Percentiles rank a stretch among this genome's conserved stretches.
phyloP scores from a whole-genome alignment of 345 rosid genomes.

The Eucalyptus decipiens region DNA sequence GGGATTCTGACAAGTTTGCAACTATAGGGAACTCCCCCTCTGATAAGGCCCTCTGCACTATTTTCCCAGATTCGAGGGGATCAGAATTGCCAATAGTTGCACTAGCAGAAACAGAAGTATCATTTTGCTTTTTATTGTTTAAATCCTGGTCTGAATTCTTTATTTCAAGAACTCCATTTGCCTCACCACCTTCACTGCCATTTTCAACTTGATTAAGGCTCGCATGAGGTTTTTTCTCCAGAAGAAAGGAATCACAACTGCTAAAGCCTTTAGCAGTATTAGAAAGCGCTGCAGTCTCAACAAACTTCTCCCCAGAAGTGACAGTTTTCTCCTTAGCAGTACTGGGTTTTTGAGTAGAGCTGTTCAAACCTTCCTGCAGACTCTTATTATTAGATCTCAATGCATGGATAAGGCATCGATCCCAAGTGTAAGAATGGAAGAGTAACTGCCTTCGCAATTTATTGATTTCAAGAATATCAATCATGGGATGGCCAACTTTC shows the following conservation, averaged over 20 bases:
- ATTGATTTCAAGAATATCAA: constrained; percentile 83
- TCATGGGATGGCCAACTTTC: constrained; percentile 40
- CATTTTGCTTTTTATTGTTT: constrained; percentile 17
- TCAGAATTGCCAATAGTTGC: constrained; percentile 14
- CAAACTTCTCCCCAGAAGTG: constrained; percentile 38
- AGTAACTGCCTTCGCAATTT: constrained; percentile 67
- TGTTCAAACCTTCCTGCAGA: constrained; percentile 19
- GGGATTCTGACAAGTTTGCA: constrained; percentile 54
- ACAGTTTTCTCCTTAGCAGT: constrained; percentile 15
- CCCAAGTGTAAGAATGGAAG: constrained; percentile 76
- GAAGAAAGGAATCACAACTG: constrained; percentile 25
- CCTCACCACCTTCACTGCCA: background rate
- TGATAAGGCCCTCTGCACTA: constrained; percentile 22
- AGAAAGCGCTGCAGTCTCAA: constrained; percentile 23
- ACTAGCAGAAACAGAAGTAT: constrained; percentile 10
- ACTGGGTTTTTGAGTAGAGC: background rate
- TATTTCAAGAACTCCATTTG: constrained; percentile 9
- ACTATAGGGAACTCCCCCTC: constrained; percentile 35
- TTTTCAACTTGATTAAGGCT: constrained; percentile 15
- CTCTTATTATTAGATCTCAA: constrained; percentile 32
- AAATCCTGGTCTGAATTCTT: constrained; percentile 11
- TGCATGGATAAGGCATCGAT: constrained; percentile 57
- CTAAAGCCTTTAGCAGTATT: constrained; percentile 16
- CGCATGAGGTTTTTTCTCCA: constrained; percentile 16
- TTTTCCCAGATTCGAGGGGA: constrained; percentile 26